Percentiles rank a stretch among this genome's conserved stretches.
Conservation (phyloP, 2,329 filamentous ascomycete species). For the Aureobasidium mangrovei region DNA sequence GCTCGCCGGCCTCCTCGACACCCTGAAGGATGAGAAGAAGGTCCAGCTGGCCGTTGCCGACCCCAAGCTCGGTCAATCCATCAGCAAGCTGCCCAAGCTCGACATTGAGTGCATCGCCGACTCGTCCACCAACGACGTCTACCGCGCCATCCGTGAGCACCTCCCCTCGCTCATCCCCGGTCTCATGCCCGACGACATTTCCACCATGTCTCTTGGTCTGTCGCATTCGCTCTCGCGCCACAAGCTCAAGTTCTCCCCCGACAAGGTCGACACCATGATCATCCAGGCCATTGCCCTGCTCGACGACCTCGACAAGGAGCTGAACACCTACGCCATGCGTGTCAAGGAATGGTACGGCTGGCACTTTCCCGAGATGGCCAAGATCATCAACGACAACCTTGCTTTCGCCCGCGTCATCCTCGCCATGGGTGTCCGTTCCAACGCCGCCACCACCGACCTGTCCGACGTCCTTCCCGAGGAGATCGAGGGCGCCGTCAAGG, state of each 20-base stretch:
- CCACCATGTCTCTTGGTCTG: constrained; percentile 91
- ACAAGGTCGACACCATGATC: constrained; percentile 99
- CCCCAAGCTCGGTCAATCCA: constrained; percentile 80
- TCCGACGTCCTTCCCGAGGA: constrained; percentile 91
- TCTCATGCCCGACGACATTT: constrained; percentile 73
- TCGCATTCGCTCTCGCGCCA: constrained; percentile 94
- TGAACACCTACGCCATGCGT: constrained; percentile 98
- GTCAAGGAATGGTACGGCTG: constrained; percentile 99
- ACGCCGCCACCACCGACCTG: constrained; percentile 66
- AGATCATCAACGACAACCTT: constrained; percentile 94
- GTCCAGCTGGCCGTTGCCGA: constrained; percentile 89
- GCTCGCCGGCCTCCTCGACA: constrained; percentile 71
- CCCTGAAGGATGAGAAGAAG: constrained; percentile 96
- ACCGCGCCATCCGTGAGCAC: constrained; percentile 88
- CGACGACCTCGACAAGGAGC: constrained; percentile 95
- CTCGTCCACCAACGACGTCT: constrained; percentile 75
- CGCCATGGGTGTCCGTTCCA: constrained; percentile 79
- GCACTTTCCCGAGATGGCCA: constrained; percentile 98
- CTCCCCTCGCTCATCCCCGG: constrained; percentile 85
- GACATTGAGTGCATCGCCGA: constrained; percentile 79
- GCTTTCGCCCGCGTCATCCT: constrained; percentile 86
- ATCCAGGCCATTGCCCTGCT: constrained; percentile 91
- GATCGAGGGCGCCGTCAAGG: constrained; percentile 84
- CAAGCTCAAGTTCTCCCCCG: constrained; percentile 96
- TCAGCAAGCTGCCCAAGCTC: constrained; percentile 82